Conservation (phyloP, 768 basidiomycete species). For the Hygrocybe punicea region DNA sequence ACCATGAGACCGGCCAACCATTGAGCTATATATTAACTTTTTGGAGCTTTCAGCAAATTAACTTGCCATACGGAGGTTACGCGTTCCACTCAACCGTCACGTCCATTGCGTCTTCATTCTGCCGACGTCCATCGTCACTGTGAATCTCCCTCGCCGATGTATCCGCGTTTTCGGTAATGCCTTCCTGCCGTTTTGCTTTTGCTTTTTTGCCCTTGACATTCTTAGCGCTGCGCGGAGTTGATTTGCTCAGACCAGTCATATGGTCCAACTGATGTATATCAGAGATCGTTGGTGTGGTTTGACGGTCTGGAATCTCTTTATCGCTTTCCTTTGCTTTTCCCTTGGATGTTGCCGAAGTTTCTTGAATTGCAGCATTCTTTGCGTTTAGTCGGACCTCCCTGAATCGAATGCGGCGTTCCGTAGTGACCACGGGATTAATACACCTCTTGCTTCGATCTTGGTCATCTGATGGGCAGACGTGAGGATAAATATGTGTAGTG, state of each 20-base stretch:
- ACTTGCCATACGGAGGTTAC: too few species aligned
- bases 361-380: slow-evolving; percentile 23
- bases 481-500: not conserved
- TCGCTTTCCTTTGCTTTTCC: slow-evolving; percentile 7
- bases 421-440: slow-evolving; percentile 55
- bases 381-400: slow-evolving; percentile 60
- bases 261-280: not conserved
- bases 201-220: not conserved
- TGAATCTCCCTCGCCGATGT: not conserved
- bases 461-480: slow-evolving; percentile 33
- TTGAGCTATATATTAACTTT: too few species aligned
- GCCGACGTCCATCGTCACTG: too few species aligned
- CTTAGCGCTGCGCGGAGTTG: not conserved
- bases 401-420: slow-evolving; percentile 69
- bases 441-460: slow-evolving; percentile 49
- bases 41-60: too few species aligned
- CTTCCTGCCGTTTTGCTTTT: not conserved
- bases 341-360: not conserved
- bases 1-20: too few species aligned
- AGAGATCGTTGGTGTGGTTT: not conserved
- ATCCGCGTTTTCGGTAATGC: not conserved
- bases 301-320: not conserved
- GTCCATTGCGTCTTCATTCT: too few species aligned
- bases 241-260: not conserved
- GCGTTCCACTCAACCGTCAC: too few species aligned